Percentiles rank a stretch among this genome's conserved stretches.
These are phyloP conservation scores for Eucalyptus cloeziana DNA, from an alignment of 345 rosid genomes.

Conservation along the genomic window DNA sequence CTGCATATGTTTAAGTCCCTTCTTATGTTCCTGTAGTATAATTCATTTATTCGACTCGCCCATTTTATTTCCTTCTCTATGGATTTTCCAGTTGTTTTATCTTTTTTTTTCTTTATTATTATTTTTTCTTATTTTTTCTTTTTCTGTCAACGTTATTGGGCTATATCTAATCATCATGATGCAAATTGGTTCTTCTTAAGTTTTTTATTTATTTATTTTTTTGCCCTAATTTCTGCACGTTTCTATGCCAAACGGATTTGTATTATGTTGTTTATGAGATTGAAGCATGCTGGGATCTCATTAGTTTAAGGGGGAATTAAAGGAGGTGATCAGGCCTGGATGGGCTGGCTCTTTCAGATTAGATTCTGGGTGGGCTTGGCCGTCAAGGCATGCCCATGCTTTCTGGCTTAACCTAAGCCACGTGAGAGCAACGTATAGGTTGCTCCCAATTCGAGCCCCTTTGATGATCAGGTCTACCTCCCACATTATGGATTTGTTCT, in stretches of 20 bases:
- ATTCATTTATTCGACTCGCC: rapidly evolving
- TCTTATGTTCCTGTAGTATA: not conserved
- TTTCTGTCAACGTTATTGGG: not conserved
- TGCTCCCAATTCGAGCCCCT: not conserved
- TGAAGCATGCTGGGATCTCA: not conserved
- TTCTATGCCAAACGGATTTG: not conserved
- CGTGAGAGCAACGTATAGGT: no score
- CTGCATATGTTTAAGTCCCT: not conserved
- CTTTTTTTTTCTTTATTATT: no score
- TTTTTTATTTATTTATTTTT: not conserved
- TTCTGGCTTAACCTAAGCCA: not conserved
- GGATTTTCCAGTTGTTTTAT: not conserved
- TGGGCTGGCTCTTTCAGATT: not conserved
- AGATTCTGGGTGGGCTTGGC: not conserved
- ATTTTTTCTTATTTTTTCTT: no score
- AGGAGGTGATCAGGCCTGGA: not conserved
- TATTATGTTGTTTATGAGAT: not conserved
- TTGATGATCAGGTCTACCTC: not conserved
- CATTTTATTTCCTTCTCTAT: not conserved
- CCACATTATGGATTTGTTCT: not conserved
- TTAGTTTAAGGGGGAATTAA: not conserved
- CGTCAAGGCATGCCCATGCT: not conserved
- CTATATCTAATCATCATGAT: not conserved
- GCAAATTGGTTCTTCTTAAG: not conserved
- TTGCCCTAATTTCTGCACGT: not conserved